Evolutionary conservation across 129 eudicot species (phyloP), one percentile per base, ranked within the genome.

Genomic region (Gnaphalium uliginosum): DNA sequence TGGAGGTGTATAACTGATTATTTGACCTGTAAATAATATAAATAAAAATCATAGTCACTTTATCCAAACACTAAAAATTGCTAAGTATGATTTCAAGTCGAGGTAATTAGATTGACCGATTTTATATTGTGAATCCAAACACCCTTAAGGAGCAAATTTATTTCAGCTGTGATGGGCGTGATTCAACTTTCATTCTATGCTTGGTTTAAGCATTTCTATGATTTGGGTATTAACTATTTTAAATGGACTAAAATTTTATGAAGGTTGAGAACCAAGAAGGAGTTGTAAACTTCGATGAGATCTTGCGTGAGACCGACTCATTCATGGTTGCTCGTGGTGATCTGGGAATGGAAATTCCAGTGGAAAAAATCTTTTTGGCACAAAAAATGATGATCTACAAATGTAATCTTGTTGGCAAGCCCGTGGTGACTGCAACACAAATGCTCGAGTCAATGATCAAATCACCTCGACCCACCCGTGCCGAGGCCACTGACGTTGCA

Each of bases 261-360:
- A 61, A 90, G 96, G 93, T 90, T 83, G 96, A 90, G 80, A 90
- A 90, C 81, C 96, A 90, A 71, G 96, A 90, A 62, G 96, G 96
- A 72, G 96, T 90, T 63, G 6, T 90, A 74, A 90, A 90, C 89
- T 90, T 90, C 22, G 96, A 90, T 18, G 96, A 90, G 57, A 90
- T 90, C 65, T 79, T 90, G 54, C 87, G 93, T 8, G 96, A 90
- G 80, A 87, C 93, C 6, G 96, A 90, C 75, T 81, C 96, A 10
- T 90, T 87, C 77, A 90, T 90, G 96, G 96, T 90, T 82, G 96
- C 96, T 22, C 89, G 96, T 37, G 96, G 96, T 30, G 96, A 90
- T 78, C 86, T 90, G 22, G 96, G 96, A 15, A 90, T 90, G 96
- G 96, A 90, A 64, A 90, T 90, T 32, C 96, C 96, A 10, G 96